Base-by-base conservation (phyloP, 1,284 basidiomycete species). In the Tetrapyrgos nigripes region DNA sequence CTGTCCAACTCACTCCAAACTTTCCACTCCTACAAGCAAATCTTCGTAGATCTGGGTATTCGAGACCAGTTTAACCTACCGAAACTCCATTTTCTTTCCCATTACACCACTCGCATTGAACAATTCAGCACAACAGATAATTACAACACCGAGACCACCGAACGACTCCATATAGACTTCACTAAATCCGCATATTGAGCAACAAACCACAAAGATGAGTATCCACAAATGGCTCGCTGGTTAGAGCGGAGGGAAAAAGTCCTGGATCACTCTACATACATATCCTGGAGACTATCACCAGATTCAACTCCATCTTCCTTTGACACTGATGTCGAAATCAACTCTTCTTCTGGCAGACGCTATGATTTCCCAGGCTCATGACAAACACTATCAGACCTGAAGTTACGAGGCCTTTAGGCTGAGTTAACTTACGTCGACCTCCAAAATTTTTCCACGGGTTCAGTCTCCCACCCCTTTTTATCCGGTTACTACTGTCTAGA, bases 151-250 rank as follows among this genome's bases (percentile, higher is more conserved):
- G 59, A 63, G 47, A 26, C 53, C 1, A 54, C 62, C 3, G 67
- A 71, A 57, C 64, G 65, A 0, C 60, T 68, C 1, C 68, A 71
- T 44, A 72, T 72, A 49, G 65, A 69, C 64, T 66, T 70, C 26
- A 66, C 68, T 0, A 74, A 73, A 46, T 57, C 68, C 2, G 69
- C 66, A 1, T 74, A 68, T 40, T 64, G 64, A 1, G 68, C 64
- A 1, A 62, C 61, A 1, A 75, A 72, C 47, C 50, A 58, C 9
- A 61, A 62, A 24, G 63, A 72, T 40, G 63, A 72, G 50, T 50
- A 57, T 24, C 28, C 56, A 10, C 78, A 77, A 68, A 80, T 79
- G 70, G 73, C 62, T n/a, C 65, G n/a, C 64, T 75, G 49, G 67
- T 62, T 46, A 64, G 70, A 31, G 26, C 59, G 9, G 44, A 60